Evolutionary conservation across 2,329 filamentous ascomycete species (phyloP).

Genomic region (Pyricularia grisea): DNA sequence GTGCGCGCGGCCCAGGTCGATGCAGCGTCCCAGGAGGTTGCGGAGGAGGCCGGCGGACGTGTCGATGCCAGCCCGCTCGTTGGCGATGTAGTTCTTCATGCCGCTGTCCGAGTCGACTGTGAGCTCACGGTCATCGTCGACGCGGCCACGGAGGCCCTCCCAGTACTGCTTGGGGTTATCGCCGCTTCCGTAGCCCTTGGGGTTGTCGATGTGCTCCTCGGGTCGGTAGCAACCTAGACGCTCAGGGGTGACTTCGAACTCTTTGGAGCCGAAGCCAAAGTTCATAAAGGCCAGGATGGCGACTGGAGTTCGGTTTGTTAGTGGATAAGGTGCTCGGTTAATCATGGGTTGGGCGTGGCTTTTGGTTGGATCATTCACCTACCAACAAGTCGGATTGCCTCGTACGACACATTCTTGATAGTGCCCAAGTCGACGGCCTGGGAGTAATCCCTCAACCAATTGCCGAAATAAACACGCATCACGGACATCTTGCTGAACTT

Average conservation of each 20-base stretch:
- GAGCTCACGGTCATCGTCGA: conserved; percentile 72
- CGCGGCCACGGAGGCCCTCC: conserved; percentile 65
- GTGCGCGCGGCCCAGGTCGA: conserved; percentile 71
- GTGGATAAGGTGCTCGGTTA: not conserved
- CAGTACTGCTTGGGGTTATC: conserved; percentile 78
- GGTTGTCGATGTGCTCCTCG: conserved; percentile 56
- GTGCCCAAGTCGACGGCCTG: conserved; percentile 91
- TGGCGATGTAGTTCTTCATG: conserved; percentile 92
- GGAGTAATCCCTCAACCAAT: conserved; percentile 89
- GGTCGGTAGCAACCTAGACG: conserved; percentile 62
- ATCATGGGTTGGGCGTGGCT: not conserved
- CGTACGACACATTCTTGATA: conserved; percentile 80
- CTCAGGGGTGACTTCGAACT: conserved; percentile 76
- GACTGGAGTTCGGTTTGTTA: not conserved
- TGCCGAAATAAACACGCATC: conserved; percentile 88
- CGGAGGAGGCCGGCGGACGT: conserved; percentile 73
- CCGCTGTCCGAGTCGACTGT: conserved; percentile 65
- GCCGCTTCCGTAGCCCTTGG: conserved; percentile 81
- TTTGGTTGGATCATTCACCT: conserved; percentile 38
- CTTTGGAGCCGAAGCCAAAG: conserved; percentile 73
- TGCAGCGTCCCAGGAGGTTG: conserved; percentile 61
- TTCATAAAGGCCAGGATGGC: conserved; percentile 80
- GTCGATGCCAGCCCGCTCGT: conserved; percentile 67
- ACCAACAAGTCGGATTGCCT: conserved; percentile 81
- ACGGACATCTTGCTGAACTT: conserved; percentile 79